Conservation (phyloP, 2,329 filamentous ascomycete species). For the Teratosphaeria zuluensis region DNA sequence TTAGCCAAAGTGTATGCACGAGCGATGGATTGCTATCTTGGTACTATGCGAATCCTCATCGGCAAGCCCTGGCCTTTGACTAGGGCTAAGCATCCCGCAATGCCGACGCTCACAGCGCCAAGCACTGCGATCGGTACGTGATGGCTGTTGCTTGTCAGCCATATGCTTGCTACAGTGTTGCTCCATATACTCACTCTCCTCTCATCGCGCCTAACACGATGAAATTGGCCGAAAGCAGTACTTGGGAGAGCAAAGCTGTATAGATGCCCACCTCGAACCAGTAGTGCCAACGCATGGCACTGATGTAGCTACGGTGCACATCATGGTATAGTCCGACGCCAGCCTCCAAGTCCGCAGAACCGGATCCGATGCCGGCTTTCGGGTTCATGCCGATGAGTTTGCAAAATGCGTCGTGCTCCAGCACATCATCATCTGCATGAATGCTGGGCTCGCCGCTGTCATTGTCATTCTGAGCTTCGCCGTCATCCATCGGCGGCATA, state of each 20-base stretch:
- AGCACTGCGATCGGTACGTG: constrained; percentile 6
- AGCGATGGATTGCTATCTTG: neutral
- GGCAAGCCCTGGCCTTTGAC: constrained; percentile 7
- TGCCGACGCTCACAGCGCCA: constrained; percentile 5
- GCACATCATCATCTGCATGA: neutral
- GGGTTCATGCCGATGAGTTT: constrained; percentile 4
- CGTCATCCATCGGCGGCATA: neutral
- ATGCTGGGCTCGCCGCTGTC: neutral
- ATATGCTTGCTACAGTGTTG: too few relatives aligned
- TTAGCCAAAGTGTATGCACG: neutral
- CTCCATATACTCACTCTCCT: constrained; percentile 1
- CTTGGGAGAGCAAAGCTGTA: constrained; percentile 4
- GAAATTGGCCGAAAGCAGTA: constrained; percentile 7
- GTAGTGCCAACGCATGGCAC: neutral
- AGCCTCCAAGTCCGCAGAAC: constrained; percentile 3
- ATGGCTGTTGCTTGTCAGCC: neutral
- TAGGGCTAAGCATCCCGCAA: constrained; percentile 5
- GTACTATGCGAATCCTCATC: constrained; percentile 6
- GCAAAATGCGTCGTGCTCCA: constrained; percentile 3
- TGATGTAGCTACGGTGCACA: constrained; percentile 1
- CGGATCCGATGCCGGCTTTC: neutral
- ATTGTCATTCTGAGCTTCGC: neutral
- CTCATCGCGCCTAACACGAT: constrained; percentile 5
- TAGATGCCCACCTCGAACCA: constrained; percentile 6
- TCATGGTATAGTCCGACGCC: constrained; percentile 5